Conservation (phyloP, 805 yeast species). For the Candida maesae region DNA sequence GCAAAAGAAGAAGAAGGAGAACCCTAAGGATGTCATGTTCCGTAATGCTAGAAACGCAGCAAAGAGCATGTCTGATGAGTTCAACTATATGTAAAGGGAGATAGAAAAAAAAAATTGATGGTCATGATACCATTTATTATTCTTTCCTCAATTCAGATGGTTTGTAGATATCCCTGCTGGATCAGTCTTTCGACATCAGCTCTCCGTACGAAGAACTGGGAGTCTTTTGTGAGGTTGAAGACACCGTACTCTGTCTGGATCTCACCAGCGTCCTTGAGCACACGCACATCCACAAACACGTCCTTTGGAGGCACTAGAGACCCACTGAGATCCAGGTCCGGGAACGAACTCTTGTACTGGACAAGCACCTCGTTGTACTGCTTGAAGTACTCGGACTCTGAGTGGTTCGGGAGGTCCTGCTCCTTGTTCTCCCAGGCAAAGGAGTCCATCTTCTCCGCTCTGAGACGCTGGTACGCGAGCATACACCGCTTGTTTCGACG, state of each 20-base stretch:
- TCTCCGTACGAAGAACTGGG: constrained; percentile 91
- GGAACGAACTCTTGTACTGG: constrained; percentile 71
- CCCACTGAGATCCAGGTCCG: constrained; percentile 85
- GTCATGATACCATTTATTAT: too few relatives aligned
- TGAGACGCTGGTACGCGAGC: constrained; percentile 71
- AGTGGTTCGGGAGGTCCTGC: constrained; percentile 58
- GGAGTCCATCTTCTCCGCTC: constrained; percentile 65
- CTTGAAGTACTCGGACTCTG: constrained; percentile 75
- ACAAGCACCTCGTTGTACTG: constrained; percentile 68
- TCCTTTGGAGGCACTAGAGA: constrained; percentile 88
- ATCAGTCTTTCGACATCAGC: constrained; percentile 91
- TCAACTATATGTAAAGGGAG: constrained; percentile 45
- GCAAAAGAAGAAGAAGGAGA: constrained; percentile 51
- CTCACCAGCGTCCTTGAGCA: constrained; percentile 91
- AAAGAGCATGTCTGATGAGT: constrained; percentile 63
- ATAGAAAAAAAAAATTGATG: too few relatives aligned
- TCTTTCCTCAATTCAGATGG: too few relatives aligned
- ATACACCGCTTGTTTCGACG: constrained; percentile 87
- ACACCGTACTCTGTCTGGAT: constrained; percentile 97
- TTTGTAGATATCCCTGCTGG: constrained; percentile 91
- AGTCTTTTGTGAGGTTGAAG: constrained; percentile 85
- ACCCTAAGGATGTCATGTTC: constrained; percentile 69
- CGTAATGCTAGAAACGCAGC: constrained; percentile 70
- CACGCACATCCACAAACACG: constrained; percentile 91
- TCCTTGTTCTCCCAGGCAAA: constrained; percentile 69